Evolutionary conservation across 177 flowering plant species (phyloP), one percentile per base, ranked within the genome.

Genomic region (Vitis hybrid): DNA sequence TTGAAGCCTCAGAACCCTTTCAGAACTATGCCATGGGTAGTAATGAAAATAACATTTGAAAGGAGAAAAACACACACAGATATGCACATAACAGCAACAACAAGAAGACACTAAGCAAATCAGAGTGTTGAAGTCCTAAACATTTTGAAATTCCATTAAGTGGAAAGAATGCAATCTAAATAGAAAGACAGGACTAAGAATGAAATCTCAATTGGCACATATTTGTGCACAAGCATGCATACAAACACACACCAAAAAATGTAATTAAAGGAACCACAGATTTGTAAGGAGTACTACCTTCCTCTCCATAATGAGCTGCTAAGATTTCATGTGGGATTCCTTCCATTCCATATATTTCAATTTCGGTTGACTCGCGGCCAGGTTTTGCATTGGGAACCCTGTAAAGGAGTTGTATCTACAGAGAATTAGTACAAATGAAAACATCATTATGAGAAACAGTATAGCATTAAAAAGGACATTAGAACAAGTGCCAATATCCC

Each of bases 281-380:
- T 15, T 10, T 10, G 60, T 5, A 56, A 48, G 32, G 13, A 68
- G 9, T 9, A 69, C 61, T 75, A 91, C 97, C 98, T 78, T 88
- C 91, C 51, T 91, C 98, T 51, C 99, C 99, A 80, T 91, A 95
- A 66, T 93, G 98, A 76, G 98, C 86, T 30, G 98, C 97, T 73
- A 95, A 74, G 68, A 87, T 56, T 52, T 93, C 97, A 60, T 91
- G 81, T 17, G 98, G 99, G 54, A 95, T 91, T 68, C 99, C 98
- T 85, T 93, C 96, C 99, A 93, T 95, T 68, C 99, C 99, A 82
- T 89, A 95, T 15, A 95, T 90, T 72, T 95, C 98, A 76, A 95
- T 91, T 32, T 95, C 99, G 1, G 97, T 92, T 15, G 94, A 86
- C 72, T 94, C 97, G 75, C 98, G 81, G 0, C 89, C 97, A 61